Conservation (phyloP, 129 eudicot genomes). For the Saussurea involucrata region DNA sequence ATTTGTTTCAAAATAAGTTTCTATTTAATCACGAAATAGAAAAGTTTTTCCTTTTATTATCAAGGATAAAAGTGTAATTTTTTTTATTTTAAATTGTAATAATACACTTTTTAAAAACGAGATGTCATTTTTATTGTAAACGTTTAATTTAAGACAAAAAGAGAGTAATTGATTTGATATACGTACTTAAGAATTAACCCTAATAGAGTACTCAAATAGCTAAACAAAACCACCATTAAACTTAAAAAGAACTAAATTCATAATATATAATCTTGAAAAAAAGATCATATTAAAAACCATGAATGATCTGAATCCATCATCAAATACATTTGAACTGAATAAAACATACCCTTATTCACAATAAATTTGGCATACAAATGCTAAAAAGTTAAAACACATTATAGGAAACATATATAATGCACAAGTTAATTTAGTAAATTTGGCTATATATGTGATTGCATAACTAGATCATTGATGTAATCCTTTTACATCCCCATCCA, state of each 20-base stretch:
- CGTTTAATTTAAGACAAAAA: too few species aligned
- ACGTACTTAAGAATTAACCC: background rate
- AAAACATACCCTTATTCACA: background rate
- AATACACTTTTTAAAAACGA: too few species aligned
- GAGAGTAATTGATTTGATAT: background rate
- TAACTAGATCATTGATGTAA: conserved; percentile 20
- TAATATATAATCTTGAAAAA: background rate
- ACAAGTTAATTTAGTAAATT: background rate
- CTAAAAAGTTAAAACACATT: background rate
- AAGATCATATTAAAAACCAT: background rate
- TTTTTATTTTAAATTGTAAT: too few species aligned
- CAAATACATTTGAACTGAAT: background rate
- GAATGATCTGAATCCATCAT: background rate
- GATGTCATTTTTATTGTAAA: too few species aligned
- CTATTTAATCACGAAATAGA: too few species aligned
- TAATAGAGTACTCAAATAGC: background rate
- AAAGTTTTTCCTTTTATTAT: too few species aligned
- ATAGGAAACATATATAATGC: background rate
- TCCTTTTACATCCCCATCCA: conserved; percentile 4
- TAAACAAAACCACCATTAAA: background rate
- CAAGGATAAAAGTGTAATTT: too few species aligned
- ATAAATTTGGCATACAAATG: background rate
- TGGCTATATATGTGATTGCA: conserved; percentile 5
- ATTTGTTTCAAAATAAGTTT: too few species aligned
- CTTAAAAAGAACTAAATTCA: background rate